phyloP scores from a whole-genome alignment of 306 rosid species.

The Cicer yamashitae region DNA sequence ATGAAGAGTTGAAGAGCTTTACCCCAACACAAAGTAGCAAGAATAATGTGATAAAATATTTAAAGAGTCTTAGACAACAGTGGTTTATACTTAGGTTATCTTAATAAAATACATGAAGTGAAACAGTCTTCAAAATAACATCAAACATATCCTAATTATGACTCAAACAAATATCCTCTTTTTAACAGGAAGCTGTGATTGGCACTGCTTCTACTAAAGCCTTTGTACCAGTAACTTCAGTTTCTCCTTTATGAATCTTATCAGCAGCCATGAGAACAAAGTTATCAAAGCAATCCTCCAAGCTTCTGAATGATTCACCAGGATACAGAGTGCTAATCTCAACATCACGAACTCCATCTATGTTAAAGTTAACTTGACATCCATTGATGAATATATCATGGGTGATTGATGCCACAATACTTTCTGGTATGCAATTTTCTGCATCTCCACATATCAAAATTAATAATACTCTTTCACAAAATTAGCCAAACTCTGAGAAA shows the following conservation, averaged over 20 bases:
- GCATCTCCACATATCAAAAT: constrained; percentile 31
- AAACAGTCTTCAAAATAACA: constrained; percentile 2
- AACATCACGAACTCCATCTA: constrained; percentile 57
- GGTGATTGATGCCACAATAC: constrained; percentile 73
- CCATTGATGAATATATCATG: constrained; percentile 84
- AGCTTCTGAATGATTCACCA: constrained; percentile 58
- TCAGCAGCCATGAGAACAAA: constrained; percentile 49
- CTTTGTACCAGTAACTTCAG: not conserved
- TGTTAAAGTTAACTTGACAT: constrained; percentile 59
- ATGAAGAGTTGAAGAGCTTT: constrained; percentile 1
- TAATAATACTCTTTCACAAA: not conserved
- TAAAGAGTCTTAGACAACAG: not conserved
- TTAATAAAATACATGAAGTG: not conserved
- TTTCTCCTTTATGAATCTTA: constrained; percentile 18
- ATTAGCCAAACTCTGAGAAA: not conserved
- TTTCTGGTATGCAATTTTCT: constrained; percentile 69
- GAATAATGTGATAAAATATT: not conserved
- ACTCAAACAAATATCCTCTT: not conserved
- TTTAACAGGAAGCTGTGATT: constrained; percentile 48
- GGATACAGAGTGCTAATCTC: constrained; percentile 68
- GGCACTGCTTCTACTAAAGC: constrained; percentile 50
- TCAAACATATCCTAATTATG: constrained; percentile 3
- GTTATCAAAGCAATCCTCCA: constrained; percentile 70
- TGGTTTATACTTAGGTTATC: not conserved
- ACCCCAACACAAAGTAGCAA: not conserved